Evolutionary conservation across 1,284 basidiomycete genomes (phyloP), one percentile per base, ranked within the genome.

Genomic region (Clitocybe nebularis): DNA sequence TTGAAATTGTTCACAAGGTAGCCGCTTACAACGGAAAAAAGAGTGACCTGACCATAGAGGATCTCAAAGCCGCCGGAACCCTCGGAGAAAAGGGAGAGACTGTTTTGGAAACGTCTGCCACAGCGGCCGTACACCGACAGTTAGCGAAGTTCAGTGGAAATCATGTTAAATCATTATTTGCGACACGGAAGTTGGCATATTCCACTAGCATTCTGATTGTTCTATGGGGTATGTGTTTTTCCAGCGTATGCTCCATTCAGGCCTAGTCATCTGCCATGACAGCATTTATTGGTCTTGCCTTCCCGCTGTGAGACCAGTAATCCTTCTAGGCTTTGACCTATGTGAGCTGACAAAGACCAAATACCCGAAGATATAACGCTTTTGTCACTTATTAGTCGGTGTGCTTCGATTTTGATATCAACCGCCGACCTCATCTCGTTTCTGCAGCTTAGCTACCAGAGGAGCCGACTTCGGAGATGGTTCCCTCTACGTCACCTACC

Each of bases 241-340:
- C 33, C 21, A 10, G 3, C 8, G 33, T 28, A 28, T 26, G n/a
- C n/a, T n/a, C n/a, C n/a, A n/a, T n/a, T n/a, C n/a, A n/a, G n/a
- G n/a, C 5, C 6, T 25, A 2, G 40, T 36, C 9, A 5, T 20
- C 8, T 26, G 10, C 33, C 23, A 14, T 39, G n/a, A n/a, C n/a
- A 84, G 82, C 76, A 2, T 63, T 87, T 28, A 87, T 88, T 45
- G 85, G 84, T 3, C 74, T 89, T 8, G 83, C 83, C 2, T 87
- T 84, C 58, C 81, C 85, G 23, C 59, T 88, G 70, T 68, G 49
- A 23, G 61, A 47, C 3, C 2, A 20, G 6, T 11, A n/a, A 8
- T 17, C 28, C 30, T 20, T 13, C 29, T 17, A 44, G 20, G 17
- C 8, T 16, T 23, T 13, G 4, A 26, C 8, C 30, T 34, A n/a